Base-by-base conservation (phyloP, 305 asterid genomes). In the Andrographis paniculata region DNA sequence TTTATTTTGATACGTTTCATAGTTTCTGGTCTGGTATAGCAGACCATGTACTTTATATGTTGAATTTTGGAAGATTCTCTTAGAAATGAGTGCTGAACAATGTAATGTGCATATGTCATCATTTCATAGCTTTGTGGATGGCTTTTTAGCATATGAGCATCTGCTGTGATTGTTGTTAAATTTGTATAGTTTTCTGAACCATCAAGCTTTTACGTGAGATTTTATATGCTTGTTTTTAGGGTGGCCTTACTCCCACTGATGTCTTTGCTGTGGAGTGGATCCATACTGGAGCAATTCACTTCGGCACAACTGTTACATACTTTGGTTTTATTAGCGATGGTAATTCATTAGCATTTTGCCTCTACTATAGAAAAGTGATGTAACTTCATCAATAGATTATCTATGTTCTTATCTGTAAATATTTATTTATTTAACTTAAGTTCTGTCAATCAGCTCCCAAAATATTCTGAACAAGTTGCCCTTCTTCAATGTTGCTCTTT, bases 211-310 rank as follows among this genome's bases (percentile, higher is more conserved):
- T 30, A 41, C 38, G 20, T 51, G 20, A 43, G 19, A 17, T 50
- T 53, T 69, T 13, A 33, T 44, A 27, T 45, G 56, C 39, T 59
- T 67, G 42, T 40, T 69, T 59, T 30, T 72, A 91, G 99, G 99
- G 99, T 49, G 96, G 96, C 55, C 96, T 87, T 61, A 83, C 96
- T 17, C 89, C 99, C 53, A 83, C 81, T 30, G 99, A 91, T 75
- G 99, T 91, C 69, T 86, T 91, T 76, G 96, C 95, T 45, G 99
- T 72, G 62, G 96, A 91, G 76, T 91, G 99, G 99, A 78, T 86
- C 59, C 84, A 86, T 55, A 67, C 86, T 58, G 99, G 99, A 44
- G 75, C 79, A 23, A 91, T 91, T 72, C 99, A 91, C 70, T 91
- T 87, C 55, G 99, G 99, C 71, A 75, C 69, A 55, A 83, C 95